Conservation (phyloP, 306 rosid species). For the Dryas alaskensis region DNA sequence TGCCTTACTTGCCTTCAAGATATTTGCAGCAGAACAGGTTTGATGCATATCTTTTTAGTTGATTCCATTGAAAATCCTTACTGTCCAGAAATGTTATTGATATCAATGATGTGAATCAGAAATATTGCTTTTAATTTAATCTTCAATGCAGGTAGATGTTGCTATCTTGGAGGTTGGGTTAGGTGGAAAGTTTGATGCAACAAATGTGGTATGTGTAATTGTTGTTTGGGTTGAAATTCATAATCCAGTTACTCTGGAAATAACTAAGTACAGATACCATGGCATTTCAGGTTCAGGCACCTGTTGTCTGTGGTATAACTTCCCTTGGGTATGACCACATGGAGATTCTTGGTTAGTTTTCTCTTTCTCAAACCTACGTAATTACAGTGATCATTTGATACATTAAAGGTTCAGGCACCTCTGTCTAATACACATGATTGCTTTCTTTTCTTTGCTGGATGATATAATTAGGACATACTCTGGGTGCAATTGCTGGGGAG, state of each 20-base stretch:
- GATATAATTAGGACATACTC: conserved; percentile 61
- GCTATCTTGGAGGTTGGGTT: conserved; percentile 92
- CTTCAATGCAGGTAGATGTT: conserved; percentile 62
- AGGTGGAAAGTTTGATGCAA: conserved; percentile 88
- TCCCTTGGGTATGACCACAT: conserved; percentile 98
- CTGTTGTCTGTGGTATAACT: conserved; percentile 84
- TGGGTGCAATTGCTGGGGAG: conserved; percentile 91
- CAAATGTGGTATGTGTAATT: conserved; percentile 67
- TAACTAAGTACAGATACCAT: conserved; percentile 15
- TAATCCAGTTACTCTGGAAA: neutral
- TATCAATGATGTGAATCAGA: neutral
- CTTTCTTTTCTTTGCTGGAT: conserved; percentile 28
- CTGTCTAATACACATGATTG: neutral
- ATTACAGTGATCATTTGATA: conserved; percentile 16
- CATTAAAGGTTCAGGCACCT: neutral
- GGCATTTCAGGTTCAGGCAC: conserved; percentile 59
- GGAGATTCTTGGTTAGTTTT: conserved; percentile 95
- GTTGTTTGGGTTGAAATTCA: neutral
- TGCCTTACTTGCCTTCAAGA: conserved; percentile 89
- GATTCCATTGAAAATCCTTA: neutral
- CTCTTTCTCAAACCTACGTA: conserved; percentile 27
- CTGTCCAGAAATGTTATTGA: neutral
- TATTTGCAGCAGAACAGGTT: conserved; percentile 86
- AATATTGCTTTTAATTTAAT: conserved; percentile 6
- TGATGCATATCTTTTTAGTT: conserved; percentile 23